Evolutionary conservation across 192 early-diverging fungal genomes (phyloP).

Genomic region (Coemansia erecta): DNA sequence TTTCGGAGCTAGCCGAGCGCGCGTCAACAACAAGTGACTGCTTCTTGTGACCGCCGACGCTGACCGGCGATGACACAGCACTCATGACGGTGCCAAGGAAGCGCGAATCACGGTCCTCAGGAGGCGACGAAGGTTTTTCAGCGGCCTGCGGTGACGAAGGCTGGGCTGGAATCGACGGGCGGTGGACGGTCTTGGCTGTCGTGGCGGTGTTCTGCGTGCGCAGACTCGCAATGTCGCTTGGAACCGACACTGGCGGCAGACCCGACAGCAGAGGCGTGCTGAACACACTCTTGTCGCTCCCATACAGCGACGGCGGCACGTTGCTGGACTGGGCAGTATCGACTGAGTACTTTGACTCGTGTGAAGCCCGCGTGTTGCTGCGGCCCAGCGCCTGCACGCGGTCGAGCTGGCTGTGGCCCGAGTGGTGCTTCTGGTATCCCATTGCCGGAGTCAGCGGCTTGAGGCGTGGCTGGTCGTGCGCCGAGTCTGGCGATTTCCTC

Average conservation of each 20-base stretch:
- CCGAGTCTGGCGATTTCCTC: conserved; percentile 16
- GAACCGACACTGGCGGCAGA: conserved; percentile 39
- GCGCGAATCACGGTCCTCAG: not conserved
- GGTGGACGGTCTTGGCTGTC: not conserved
- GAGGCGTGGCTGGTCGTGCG: conserved; percentile 19
- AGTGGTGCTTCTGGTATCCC: not conserved
- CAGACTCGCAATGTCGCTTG: conserved; percentile 46
- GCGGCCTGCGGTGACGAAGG: not conserved
- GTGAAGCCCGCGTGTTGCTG: conserved; percentile 15
- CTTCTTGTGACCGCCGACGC: conserved; percentile 46
- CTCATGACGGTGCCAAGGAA: conserved; percentile 22
- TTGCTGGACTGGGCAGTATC: conserved; percentile 48
- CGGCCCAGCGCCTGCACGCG: conserved; percentile 8
- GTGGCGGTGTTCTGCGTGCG: conserved; percentile 19
- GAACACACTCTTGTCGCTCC: conserved; percentile 49
- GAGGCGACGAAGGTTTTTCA: not conserved
- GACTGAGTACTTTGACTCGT: conserved; percentile 33
- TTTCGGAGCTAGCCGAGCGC: conserved; percentile 28
- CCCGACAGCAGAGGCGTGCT: conserved; percentile 40
- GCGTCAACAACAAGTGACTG: conserved; percentile 47
- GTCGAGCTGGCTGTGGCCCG: conserved; percentile 1
- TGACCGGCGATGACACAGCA: conserved; percentile 42
- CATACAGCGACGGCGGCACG: conserved; percentile 47
- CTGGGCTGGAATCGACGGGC: not conserved
- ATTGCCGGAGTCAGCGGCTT: not conserved